Conservation (phyloP, 1,139 yeast species). For the Geotrichum phurueaensis region DNA sequence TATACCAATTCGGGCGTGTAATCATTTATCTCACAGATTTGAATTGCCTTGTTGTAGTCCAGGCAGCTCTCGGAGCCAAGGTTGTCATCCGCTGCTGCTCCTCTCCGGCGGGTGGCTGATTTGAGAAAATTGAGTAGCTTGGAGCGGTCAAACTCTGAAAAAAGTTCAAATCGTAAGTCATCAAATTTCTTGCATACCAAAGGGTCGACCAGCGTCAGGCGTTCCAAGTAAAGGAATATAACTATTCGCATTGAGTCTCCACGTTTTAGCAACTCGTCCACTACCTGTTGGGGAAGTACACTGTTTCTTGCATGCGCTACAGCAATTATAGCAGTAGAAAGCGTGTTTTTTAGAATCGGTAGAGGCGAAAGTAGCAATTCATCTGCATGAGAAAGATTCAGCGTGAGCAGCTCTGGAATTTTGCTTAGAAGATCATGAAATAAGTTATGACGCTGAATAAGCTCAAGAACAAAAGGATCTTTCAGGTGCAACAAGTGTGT, state of each 20-base stretch:
- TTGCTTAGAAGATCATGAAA: slow-evolving; percentile 44
- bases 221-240: slow-evolving; percentile 54
- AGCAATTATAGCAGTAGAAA: slow-evolving; percentile 48
- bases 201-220: slow-evolving; percentile 51
- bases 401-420: slow-evolving; percentile 49
- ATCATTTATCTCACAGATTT: slow-evolving; percentile 50
- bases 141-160: slow-evolving; percentile 52
- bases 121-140: slow-evolving; percentile 53
- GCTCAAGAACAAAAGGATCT: slow-evolving; percentile 49
- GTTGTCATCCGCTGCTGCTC: slow-evolving; percentile 29
- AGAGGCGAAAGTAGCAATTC: slow-evolving; percentile 41
- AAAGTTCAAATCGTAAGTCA: slow-evolving; percentile 57
- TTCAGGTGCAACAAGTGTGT: slow-evolving; percentile 51
- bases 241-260: slow-evolving; percentile 39
- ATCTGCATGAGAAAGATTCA: slow-evolving; percentile 39
- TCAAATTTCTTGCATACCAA: slow-evolving; percentile 51
- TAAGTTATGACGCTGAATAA: slow-evolving; percentile 57
- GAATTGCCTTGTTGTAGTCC: slow-evolving; percentile 60
- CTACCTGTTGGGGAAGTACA: slow-evolving; percentile 43
- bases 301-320: slow-evolving; percentile 63
- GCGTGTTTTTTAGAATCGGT: slow-evolving; percentile 37
- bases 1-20: slow-evolving; percentile 69
- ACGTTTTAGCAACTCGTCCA: slow-evolving; percentile 44
- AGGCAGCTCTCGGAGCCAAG: slow-evolving; percentile 30
- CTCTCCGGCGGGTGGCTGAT: slow-evolving; percentile 37